phyloP scores from a whole-genome alignment of 495 filamentous ascomycete species.

The Hypoxylon lienhwacheense region DNA sequence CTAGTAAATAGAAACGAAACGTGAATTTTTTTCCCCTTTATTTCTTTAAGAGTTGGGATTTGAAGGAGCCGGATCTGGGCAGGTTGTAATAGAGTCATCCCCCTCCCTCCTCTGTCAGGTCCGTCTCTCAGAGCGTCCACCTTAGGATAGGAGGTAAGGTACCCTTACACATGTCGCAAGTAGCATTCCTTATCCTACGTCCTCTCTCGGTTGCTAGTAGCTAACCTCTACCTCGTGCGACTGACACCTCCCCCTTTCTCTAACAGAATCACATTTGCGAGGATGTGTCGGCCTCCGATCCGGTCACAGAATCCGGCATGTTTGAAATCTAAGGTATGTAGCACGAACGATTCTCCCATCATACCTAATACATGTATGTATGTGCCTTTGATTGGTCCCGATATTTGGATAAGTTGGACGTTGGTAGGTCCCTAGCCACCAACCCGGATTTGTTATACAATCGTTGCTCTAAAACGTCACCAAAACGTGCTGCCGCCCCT shows the following conservation, averaged over 20 bases:
- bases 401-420: conserved; percentile 8
- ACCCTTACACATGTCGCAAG: neutral
- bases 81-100: no score
- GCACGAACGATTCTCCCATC: neutral
- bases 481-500: conserved; percentile 28
- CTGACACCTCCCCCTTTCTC: conserved; percentile 8
- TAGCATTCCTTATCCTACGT: conserved; percentile 1
- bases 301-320: neutral
- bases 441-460: neutral
- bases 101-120: no score
- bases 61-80: no score
- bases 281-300: neutral
- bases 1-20: no score
- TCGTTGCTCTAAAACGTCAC: conserved; percentile 19
- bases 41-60: no score
- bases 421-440: neutral
- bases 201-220: neutral
- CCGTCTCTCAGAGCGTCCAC: no score
- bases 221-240: conserved; percentile 20
- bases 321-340: neutral
- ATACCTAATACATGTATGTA: no score
- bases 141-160: neutral
- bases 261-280: neutral
- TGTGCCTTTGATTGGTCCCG: no score
- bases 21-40: no score